Evolutionary conservation across 2,329 filamentous ascomycete species (phyloP).

Genomic region (Aspergillus sp.): DNA sequence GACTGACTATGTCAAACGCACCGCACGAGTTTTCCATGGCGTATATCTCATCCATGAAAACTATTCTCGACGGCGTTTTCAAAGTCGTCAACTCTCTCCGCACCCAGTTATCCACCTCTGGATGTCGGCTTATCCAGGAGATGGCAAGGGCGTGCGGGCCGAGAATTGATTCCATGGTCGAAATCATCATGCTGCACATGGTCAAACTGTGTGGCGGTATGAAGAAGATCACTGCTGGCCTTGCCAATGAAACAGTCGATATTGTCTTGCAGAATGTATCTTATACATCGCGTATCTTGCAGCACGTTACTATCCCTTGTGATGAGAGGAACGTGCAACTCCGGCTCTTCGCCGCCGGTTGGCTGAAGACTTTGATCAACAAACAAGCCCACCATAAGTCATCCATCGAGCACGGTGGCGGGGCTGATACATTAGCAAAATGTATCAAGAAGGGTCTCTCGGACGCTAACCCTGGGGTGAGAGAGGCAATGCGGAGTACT

Average conservation of each 20-base stretch:
- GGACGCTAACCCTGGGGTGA: conserved; percentile 86
- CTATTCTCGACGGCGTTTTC: conserved; percentile 80
- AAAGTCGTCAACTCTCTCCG: conserved; percentile 80
- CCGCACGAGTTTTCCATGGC: conserved; percentile 70
- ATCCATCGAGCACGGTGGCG: conserved; percentile 80
- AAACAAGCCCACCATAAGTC: conserved; percentile 75
- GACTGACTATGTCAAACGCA: conserved; percentile 79
- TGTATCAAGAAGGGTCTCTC: conserved; percentile 83
- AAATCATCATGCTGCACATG: conserved; percentile 83
- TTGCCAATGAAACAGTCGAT: conserved; percentile 78
- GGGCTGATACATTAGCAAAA: conserved; percentile 80
- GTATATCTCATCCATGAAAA: conserved; percentile 70
- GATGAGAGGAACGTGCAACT: conserved; percentile 94
- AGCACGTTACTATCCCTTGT: conserved; percentile 77
- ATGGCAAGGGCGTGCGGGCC: conserved; percentile 73
- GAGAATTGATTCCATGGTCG: conserved; percentile 81
- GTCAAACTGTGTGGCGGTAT: conserved; percentile 86
- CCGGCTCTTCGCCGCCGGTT: conserved; percentile 72
- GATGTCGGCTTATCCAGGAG: conserved; percentile 80
- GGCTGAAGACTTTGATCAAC: conserved; percentile 79
- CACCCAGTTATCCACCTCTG: conserved; percentile 87
- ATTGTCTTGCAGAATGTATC: conserved; percentile 75
- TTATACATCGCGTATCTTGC: conserved; percentile 77
- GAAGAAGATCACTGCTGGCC: conserved; percentile 88
- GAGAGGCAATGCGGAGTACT: conserved; percentile 78